A percentile compares a stretch with the other conserved stretches of the same genome.
These are phyloP conservation scores for Gynandropsis gynandra DNA, from an alignment of 345 rosid species.

Conservation along the genomic window DNA sequence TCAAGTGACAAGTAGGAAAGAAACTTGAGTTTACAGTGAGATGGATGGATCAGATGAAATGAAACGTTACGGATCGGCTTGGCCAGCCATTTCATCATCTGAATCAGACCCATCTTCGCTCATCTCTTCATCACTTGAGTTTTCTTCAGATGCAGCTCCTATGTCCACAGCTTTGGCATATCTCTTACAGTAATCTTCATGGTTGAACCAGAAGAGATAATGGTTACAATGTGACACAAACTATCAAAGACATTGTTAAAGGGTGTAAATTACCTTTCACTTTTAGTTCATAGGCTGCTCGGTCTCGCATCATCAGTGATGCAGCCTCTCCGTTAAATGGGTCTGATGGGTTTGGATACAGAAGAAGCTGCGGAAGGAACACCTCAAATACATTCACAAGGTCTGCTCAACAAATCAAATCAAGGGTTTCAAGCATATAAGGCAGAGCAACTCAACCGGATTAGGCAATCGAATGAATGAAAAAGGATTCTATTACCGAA, in stretches of 20 bases:
- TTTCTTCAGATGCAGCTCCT: conserved; percentile 34
- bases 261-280: conserved; percentile 46
- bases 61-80: too few species aligned
- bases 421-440: too few species aligned
- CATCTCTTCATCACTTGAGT: conserved; percentile 43
- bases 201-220: conserved; percentile 1
- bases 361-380: conserved; percentile 70
- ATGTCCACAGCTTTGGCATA: conserved; percentile 53
- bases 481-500: conserved; percentile 48
- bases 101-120: conserved; percentile 38
- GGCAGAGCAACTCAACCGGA: too few species aligned
- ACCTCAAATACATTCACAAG: conserved; percentile 69
- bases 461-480: not conserved
- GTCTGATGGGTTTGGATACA: conserved; percentile 69
- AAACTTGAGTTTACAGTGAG: too few species aligned
- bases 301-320: conserved; percentile 56
- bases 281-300: conserved; percentile 44
- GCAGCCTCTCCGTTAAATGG: conserved; percentile 86
- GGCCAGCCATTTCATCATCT: conserved; percentile 45
- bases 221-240: too few species aligned
- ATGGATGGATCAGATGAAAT: too few species aligned
- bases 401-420: conserved; percentile 49
- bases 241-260: not conserved
- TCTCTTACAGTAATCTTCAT: conserved; percentile 46
- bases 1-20: too few species aligned